Evolutionary conservation across 495 filamentous ascomycete species (phyloP).

Genomic region (Glutinoglossum americanum): DNA sequence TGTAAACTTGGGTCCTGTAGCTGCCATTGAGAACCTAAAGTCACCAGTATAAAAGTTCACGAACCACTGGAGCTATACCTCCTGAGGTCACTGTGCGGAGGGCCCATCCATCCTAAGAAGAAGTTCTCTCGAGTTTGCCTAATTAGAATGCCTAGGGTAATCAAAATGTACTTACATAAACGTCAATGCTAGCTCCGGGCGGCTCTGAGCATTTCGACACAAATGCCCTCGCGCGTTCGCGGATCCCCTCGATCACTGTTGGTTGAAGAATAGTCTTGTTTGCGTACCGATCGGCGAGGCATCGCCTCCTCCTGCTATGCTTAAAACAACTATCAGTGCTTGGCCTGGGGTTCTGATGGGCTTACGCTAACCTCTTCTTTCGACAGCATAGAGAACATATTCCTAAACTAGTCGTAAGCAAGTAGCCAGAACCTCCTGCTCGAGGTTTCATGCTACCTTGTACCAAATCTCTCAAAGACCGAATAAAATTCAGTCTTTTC

Average conservation of each 20-base stretch:
- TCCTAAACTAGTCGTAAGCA: conserved; percentile 15
- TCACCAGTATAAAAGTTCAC: too few species aligned
- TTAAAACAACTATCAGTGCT: conserved; percentile 9
- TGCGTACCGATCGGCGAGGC: conserved; percentile 41
- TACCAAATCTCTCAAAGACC: conserved; percentile 34
- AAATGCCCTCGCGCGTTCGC: conserved; percentile 29
- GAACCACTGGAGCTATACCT: too few species aligned
- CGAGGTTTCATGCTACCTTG: conserved; percentile 21
- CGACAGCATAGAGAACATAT: conserved; percentile 37
- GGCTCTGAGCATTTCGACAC: conserved; percentile 25
- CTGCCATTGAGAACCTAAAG: too few species aligned
- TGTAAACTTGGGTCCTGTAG: too few species aligned
- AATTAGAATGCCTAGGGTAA: not conserved
- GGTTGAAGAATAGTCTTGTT: conserved; percentile 39
- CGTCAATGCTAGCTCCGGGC: conserved; percentile 25
- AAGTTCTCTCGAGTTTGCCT: too few species aligned
- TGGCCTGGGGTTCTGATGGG: not conserved
- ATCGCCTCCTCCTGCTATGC: conserved; percentile 36
- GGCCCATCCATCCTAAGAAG: too few species aligned
- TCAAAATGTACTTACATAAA: conserved; percentile 26
- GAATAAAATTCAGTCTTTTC: conserved; percentile 48
- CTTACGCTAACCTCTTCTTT: conserved; percentile 26
- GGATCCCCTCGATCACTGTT: conserved; percentile 28
- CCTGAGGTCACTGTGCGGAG: too few species aligned
- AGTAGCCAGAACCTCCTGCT: not conserved